Evolutionary conservation across 345 rosid species (phyloP).

Genomic region (Eucalyptus microcorys): DNA sequence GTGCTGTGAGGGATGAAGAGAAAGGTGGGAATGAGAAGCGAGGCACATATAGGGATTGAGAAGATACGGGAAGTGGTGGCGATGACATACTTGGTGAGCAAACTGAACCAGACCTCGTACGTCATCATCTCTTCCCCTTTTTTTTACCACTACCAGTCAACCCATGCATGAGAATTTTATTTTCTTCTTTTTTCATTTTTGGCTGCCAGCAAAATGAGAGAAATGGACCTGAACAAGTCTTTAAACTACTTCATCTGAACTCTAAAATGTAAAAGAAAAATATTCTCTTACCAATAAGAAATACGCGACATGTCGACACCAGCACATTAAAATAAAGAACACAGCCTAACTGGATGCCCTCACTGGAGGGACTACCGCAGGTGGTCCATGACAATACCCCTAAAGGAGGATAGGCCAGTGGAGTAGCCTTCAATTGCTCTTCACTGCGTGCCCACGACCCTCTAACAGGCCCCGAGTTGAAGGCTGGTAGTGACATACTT

Average conservation of each 20-base stretch:
- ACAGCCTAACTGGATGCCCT: too few relatives aligned
- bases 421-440: too few relatives aligned
- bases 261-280: too few relatives aligned
- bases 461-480: too few relatives aligned
- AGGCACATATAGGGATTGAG: not conserved
- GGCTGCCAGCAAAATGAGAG: not conserved
- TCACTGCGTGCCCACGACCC: too few relatives aligned
- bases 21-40: not conserved
- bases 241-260: accelerated
- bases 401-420: too few relatives aligned
- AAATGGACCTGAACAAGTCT: accelerated
- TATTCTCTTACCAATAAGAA: too few relatives aligned
- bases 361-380: too few relatives aligned
- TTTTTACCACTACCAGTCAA: accelerated
- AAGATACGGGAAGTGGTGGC: not conserved
- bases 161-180: not conserved
- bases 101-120: not conserved
- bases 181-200: not conserved
- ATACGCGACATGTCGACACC: accelerated
- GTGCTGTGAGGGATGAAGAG: not conserved
- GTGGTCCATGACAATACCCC: too few relatives aligned
- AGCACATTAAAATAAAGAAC: accelerated
- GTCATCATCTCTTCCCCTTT: not conserved
- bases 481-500: too few relatives aligned
- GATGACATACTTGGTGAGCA: not conserved